phyloP scores from a whole-genome alignment of 2,329 filamentous ascomycete genomes.

The Fonsecaea multimorphosa region DNA sequence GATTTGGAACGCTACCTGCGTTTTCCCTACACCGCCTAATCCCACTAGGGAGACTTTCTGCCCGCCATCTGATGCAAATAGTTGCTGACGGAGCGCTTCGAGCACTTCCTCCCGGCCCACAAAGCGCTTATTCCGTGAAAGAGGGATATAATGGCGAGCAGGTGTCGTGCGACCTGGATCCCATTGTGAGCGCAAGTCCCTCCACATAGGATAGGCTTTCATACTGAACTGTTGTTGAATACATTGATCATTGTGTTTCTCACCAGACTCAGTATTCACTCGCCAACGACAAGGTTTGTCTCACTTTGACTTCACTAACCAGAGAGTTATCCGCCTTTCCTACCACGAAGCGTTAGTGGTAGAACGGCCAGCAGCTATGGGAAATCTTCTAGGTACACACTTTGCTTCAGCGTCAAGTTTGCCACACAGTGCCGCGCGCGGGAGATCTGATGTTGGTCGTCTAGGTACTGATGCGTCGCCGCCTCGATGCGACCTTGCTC shows the following conservation, averaged over 20 bases:
- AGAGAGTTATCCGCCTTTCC: constrained; percentile 13
- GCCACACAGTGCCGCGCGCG: constrained; percentile 11
- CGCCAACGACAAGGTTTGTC: constrained; percentile 7
- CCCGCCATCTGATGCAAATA: constrained; percentile 11
- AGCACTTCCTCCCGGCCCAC: constrained; percentile 20
- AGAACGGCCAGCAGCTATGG: constrained; percentile 6
- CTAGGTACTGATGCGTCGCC: constrained; percentile 40
- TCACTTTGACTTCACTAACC: constrained; percentile 9
- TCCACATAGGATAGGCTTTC: background rate
- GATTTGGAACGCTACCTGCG: constrained; percentile 18
- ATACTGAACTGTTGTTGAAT: constrained; percentile 10
- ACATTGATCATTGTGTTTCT: constrained; percentile 9
- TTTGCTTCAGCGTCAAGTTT: constrained; percentile 20
- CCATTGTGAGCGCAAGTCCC: background rate
- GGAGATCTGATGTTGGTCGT: constrained; percentile 11
- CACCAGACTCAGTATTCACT: background rate
- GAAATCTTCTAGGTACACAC: constrained; percentile 23
- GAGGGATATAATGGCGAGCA: constrained; percentile 19
- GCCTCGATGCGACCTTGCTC: constrained; percentile 38
- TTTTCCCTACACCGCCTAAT: constrained; percentile 26
- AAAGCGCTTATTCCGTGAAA: constrained; percentile 12
- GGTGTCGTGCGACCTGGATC: background rate
- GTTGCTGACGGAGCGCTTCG: background rate
- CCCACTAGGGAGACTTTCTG: constrained; percentile 16
- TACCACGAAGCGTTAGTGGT: constrained; percentile 6